Base-by-base conservation (phyloP, 148 eudicot species). In the Camellia sinensis region DNA sequence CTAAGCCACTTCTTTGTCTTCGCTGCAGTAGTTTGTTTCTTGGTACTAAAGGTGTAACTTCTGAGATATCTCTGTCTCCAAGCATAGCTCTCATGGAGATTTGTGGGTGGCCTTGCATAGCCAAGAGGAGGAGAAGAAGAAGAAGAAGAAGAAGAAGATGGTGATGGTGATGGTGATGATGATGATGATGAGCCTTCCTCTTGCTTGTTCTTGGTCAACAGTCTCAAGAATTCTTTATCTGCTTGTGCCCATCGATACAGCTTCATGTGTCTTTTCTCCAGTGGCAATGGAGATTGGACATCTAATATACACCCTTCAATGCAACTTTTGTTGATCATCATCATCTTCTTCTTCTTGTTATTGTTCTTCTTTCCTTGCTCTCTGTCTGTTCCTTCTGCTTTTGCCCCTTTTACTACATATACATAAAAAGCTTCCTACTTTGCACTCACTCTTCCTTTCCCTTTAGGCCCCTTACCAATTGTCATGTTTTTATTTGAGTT, bases 211-310 rank as follows among this genome's bases (percentile, higher is more conserved):
- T 7, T 6, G 21, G 52, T 59, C 59, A 81, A 1, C 62, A 60
- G 65, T 71, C 79, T 65, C 48, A 84, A 60, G 68, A 84, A 84
- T 41, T 84, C 81, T 2, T 69, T 83, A 21, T 80, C 86, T 18
- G 82, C 76, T 3, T 69, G 21, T 21, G 86, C 70, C 81, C 86
- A 77, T 73, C 73, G 75, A n/a, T 73, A 77, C 2, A 67, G 41
- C 69, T 52, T 67, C 22, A 60, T 15, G 17, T 67, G 73, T 63
- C 43, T 80, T 21, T 61, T 46, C 65, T 52, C 69, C 37, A 60
- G 43, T 50, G 79, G 79, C 37, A 29, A 29, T 29, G 0, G 37
- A 52, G 5, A 48, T 41, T 79, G 66, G 45, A n/a, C 64, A 44
- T 78, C 81, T 8, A 78, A 11, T 29, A 29, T 29, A 52, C 81